Evolutionary conservation across 2,329 filamentous ascomycete species (phyloP).

Genomic region (Massarina eburnea): DNA sequence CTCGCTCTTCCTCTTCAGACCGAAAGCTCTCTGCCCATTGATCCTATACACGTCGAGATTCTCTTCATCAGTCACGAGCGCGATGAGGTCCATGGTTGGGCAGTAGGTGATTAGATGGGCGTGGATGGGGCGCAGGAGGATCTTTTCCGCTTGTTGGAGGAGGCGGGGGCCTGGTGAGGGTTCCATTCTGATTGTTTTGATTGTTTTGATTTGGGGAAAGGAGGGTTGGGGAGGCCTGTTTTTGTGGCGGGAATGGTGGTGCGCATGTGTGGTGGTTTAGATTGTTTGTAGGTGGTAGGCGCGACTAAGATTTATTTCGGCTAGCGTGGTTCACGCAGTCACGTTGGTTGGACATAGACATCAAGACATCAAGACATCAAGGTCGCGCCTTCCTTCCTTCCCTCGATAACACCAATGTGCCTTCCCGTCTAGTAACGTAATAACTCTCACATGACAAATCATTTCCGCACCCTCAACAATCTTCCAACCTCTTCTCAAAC

Average conservation of each 20-base stretch:
- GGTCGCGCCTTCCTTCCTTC: too few relatives aligned
- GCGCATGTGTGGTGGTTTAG: slow-evolving; percentile 15
- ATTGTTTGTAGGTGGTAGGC: slow-evolving; percentile 20
- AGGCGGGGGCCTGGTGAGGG: slow-evolving; percentile 18
- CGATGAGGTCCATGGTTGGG: slow-evolving; percentile 82
- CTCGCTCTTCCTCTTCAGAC: slow-evolving; percentile 46
- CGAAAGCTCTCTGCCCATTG: slow-evolving; percentile 71
- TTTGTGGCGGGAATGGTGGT: slow-evolving; percentile 1
- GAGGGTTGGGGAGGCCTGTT: slow-evolving; percentile 4
- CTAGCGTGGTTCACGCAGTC: slow-evolving; percentile 30
- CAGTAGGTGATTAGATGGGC: slow-evolving; percentile 70
- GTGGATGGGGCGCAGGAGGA: slow-evolving; percentile 52
- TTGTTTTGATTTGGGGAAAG: neutral
- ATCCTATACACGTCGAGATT: slow-evolving; percentile 76
- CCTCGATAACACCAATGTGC: too few relatives aligned
- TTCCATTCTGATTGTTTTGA: slow-evolving; percentile 14
- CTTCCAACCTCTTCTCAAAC: too few relatives aligned
- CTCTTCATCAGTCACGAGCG: slow-evolving; percentile 67
- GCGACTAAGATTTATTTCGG: slow-evolving; percentile 17
- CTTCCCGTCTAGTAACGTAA: too few relatives aligned
- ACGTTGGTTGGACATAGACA: slow-evolving; percentile 24
- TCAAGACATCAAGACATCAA: too few relatives aligned
- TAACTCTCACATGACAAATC: too few relatives aligned
- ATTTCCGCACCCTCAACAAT: too few relatives aligned
- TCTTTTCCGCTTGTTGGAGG: slow-evolving; percentile 45